Conservation (phyloP, 805 yeast genomes). For the Millerozyma acaciae region DNA sequence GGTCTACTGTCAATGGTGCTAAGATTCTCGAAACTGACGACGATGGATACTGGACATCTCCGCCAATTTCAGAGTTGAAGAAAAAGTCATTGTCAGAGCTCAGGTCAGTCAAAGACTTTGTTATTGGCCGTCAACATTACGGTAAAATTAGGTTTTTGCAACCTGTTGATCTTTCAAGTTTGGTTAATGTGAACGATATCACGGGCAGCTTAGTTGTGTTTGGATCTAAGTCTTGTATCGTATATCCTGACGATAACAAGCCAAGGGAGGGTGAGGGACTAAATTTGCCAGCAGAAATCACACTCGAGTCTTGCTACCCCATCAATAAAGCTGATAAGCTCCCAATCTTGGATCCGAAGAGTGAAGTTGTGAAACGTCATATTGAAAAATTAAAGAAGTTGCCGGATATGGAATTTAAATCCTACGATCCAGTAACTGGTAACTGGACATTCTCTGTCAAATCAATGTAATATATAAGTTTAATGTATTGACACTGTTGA, state of each 20-base stretch:
- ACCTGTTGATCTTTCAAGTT: constrained; percentile 79
- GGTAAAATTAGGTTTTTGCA: constrained; percentile 74
- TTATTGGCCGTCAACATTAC: constrained; percentile 72
- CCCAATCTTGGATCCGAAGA: constrained; percentile 74
- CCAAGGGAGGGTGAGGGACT: constrained; percentile 79
- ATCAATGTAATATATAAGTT: constrained; percentile 19
- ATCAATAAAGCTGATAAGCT: constrained; percentile 64
- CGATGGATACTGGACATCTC: constrained; percentile 85
- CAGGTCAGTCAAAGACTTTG: constrained; percentile 58
- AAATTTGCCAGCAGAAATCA: constrained; percentile 68
- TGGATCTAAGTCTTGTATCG: constrained; percentile 53
- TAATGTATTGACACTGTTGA: not conserved
- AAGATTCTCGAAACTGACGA: constrained; percentile 43
- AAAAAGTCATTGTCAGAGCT: constrained; percentile 59
- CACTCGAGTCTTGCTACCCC: constrained; percentile 80
- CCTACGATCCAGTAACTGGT: constrained; percentile 75
- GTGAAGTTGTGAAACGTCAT: constrained; percentile 66
- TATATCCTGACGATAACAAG: constrained; percentile 65
- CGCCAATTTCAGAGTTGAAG: constrained; percentile 62
- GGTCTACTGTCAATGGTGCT: constrained; percentile 1
- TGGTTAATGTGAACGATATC: constrained; percentile 57
- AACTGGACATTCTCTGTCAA: constrained; percentile 62
- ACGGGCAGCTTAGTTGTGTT: constrained; percentile 65
- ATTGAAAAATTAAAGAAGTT: constrained; percentile 60
- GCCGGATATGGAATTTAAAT: constrained; percentile 59